Percentiles rank a stretch among this genome's conserved stretches.
These are phyloP conservation scores for Phytophthora cryptogea DNA, from an alignment of 352 stramenopile genomes.

Conservation along the genomic window DNA sequence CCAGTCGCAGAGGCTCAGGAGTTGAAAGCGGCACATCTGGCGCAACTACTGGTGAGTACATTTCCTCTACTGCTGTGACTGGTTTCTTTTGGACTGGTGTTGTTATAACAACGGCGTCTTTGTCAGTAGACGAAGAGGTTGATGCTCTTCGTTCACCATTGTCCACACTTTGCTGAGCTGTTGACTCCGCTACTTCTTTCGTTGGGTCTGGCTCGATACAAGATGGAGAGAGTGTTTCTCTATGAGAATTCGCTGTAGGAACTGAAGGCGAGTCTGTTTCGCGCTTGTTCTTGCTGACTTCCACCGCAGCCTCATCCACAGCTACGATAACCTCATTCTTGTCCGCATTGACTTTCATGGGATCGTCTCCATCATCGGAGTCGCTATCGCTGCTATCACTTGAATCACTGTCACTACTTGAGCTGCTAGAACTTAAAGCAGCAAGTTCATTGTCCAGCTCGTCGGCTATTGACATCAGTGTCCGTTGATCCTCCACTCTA, in stretches of 20 bases:
- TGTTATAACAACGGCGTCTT: conserved; percentile 17
- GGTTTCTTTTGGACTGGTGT: conserved; percentile 13
- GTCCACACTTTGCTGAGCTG: neutral
- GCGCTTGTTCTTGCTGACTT: neutral
- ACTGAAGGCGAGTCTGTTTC: neutral
- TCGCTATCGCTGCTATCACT: conserved; percentile 42
- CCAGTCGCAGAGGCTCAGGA: conserved; percentile 2
- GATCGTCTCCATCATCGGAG: conserved; percentile 12
- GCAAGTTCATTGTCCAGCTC: conserved; percentile 47
- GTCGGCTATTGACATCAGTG: conserved; percentile 37
- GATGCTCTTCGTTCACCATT: neutral
- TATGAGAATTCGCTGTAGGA: neutral
- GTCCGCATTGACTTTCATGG: neutral
- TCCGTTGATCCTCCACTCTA: neutral
- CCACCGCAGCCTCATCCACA: neutral
- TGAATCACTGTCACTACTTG: conserved; percentile 37
- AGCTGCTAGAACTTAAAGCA: conserved; percentile 34
- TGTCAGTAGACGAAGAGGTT: neutral
- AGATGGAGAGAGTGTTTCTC: neutral
- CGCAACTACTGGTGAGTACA: conserved; percentile 9
- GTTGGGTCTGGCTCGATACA: neutral
- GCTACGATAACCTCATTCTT: conserved; percentile 1
- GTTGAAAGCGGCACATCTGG: neutral
- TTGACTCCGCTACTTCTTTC: neutral
- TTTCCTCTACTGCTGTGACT: conserved; percentile 6